Conservation (phyloP, 768 basidiomycete species). For the Agrocybe praecox region DNA sequence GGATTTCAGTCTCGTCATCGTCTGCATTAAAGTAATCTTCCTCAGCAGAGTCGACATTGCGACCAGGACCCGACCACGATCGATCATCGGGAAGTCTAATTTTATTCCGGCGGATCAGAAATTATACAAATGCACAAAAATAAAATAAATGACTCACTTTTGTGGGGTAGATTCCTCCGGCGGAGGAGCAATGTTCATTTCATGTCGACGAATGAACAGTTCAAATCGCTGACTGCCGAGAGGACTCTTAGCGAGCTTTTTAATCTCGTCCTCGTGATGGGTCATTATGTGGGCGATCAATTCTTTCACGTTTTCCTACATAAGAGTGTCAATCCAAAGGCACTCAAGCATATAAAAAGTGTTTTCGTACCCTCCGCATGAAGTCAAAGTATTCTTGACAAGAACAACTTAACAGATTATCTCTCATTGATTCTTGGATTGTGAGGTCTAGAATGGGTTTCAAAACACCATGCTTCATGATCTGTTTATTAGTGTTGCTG, state of each 20-base stretch:
- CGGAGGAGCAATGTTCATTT: slow-evolving; percentile 88
- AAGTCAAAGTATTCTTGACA: slow-evolving; percentile 96
- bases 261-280: slow-evolving; percentile 66
- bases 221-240: slow-evolving; percentile 71
- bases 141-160: slow-evolving; percentile 39
- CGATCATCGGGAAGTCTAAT: slow-evolving; percentile 43
- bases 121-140: background rate
- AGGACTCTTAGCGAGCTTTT: slow-evolving; percentile 59
- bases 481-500: slow-evolving; percentile 66
- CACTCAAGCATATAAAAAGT: background rate
- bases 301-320: slow-evolving; percentile 86
- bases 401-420: slow-evolving; percentile 92
- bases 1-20: slow-evolving; percentile 68
- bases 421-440: slow-evolving; percentile 78
- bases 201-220: slow-evolving; percentile 78
- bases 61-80: slow-evolving; percentile 42
- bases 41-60: slow-evolving; percentile 72
- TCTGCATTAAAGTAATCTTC: slow-evolving; percentile 93
- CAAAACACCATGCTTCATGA: slow-evolving; percentile 85
- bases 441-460: slow-evolving; percentile 84
- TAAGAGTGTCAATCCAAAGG: background rate
- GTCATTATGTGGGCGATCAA: slow-evolving; percentile 85
- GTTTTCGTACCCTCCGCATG: slow-evolving; percentile 72
- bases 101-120: slow-evolving; percentile 8
- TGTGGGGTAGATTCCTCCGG: slow-evolving; percentile 52